Evolutionary conservation across 495 filamentous ascomycete genomes (phyloP).

Genomic region (Aspergillus baeticus): DNA sequence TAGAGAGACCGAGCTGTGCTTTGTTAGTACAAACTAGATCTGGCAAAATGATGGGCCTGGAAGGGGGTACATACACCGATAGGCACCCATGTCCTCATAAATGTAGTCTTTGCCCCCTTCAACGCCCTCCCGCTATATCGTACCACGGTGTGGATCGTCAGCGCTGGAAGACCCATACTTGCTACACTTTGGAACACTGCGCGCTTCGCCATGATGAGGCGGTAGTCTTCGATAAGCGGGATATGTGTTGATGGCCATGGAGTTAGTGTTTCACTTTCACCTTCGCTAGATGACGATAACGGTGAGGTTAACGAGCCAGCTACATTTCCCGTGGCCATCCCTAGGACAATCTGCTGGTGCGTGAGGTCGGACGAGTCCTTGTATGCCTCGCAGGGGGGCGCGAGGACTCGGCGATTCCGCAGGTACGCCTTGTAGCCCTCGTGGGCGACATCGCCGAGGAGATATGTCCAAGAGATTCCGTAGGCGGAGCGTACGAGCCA

Average conservation of each 20-base stretch:
- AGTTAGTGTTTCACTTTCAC: slow-evolving; percentile 17
- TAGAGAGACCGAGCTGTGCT: slow-evolving; percentile 71
- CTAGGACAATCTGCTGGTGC: slow-evolving; percentile 30
- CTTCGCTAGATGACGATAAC: neutral
- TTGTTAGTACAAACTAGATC: neutral
- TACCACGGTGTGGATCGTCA: slow-evolving; percentile 93
- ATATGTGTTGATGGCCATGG: slow-evolving; percentile 46
- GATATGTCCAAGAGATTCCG: slow-evolving; percentile 87
- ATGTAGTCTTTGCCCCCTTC: slow-evolving; percentile 72
- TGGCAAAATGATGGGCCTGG: slow-evolving; percentile 3
- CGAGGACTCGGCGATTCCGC: slow-evolving; percentile 64
- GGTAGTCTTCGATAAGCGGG: slow-evolving; percentile 84
- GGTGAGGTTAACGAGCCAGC: slow-evolving; percentile 16
- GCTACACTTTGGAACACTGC: slow-evolving; percentile 88
- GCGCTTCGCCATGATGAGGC: slow-evolving; percentile 86
- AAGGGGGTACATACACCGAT: slow-evolving; percentile 63
- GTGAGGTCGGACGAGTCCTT: slow-evolving; percentile 34
- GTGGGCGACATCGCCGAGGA: slow-evolving; percentile 84
- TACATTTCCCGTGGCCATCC: slow-evolving; percentile 43
- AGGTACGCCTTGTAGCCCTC: slow-evolving; percentile 96
- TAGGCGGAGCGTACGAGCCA: slow-evolving; percentile 79
- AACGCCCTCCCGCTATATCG: slow-evolving; percentile 79
- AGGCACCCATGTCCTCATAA: slow-evolving; percentile 77
- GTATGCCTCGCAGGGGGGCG: slow-evolving; percentile 40
- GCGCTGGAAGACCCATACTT: slow-evolving; percentile 89